Base-by-base conservation (phyloP, 371 early-diverging fungal genomes). In the Syncephalastrum racemosum region DNA sequence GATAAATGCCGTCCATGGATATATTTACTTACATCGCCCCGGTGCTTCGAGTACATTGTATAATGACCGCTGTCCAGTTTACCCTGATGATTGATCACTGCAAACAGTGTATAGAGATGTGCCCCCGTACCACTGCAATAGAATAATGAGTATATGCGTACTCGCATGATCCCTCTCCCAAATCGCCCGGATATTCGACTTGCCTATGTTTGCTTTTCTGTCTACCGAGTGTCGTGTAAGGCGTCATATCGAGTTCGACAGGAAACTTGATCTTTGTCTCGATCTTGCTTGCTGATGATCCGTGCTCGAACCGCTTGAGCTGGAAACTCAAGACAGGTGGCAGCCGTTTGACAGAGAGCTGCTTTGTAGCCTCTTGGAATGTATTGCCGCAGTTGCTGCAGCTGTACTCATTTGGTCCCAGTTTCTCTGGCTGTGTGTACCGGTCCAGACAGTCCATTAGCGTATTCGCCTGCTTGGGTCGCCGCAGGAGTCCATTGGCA, bases 11-110 rank as follows among this genome's bases (percentile, higher is more conserved):
- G 50, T 22, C 22, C 4, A 41, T 13, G 10, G 5, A 16, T 23
- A 12, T 22, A 12, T 14, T 15, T 2, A 44, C 55, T 23, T 79
- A 90, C 92, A 75, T 91, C 81, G 39, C 84, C 89, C 19, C 94
- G 84, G 54, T 83, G 83, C 52, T 83, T 82, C 4, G 89, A 90
- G 62, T 79, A 93, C 52, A 90, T 87, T 3, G 91, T 93, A 67
- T 97, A 97, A 68, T 97, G 98, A 4, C 98, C 98, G 0, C 94
- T 92, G 53, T 97, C 93, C 60, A 96, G 71, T 53, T 83, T 85
- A 14, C 98, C 98, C 53, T 86, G 82, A 54, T 98, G 98, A 49
- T 90, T 91, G 22, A 96, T 87, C 4, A 97, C 94, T 1, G 95
- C 92, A 75, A 95, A 95, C 36, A 98, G 69, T 1, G 81, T 74